phyloP scores from a whole-genome alignment of 2,329 filamentous ascomycete genomes.

The Hypoxylon sp. region DNA sequence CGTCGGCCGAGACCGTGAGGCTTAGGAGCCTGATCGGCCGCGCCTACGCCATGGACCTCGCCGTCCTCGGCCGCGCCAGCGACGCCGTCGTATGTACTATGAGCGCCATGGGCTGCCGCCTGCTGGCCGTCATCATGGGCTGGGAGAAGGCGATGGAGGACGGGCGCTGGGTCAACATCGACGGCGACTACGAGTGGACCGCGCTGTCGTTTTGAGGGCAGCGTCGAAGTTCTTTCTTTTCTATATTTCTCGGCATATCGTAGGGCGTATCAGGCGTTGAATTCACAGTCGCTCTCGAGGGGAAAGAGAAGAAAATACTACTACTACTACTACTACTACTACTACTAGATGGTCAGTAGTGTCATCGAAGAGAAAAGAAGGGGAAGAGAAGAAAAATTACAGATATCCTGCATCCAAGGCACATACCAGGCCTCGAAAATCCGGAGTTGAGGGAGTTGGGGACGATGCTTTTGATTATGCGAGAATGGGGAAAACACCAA shows the following conservation, averaged over 20 bases:
- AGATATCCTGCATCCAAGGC: conserved; percentile 36
- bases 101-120: conserved; percentile 73
- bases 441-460: conserved; percentile 19
- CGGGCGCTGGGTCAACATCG: conserved; percentile 79
- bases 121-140: conserved; percentile 86
- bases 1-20: conserved; percentile 64
- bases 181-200: conserved; percentile 72
- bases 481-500: conserved; percentile 11
- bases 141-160: conserved; percentile 73
- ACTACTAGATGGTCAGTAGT: no score
- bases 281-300: not conserved
- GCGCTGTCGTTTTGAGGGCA: conserved; percentile 46
- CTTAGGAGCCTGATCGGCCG: conserved; percentile 78
- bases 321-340: no score
- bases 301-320: no score
- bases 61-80: conserved; percentile 71
- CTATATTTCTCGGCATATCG: not conserved
- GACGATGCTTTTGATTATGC: not conserved
- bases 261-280: conserved; percentile 31
- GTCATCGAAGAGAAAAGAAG: not conserved
- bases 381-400: no score
- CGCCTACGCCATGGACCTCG: conserved; percentile 83
- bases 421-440: conserved; percentile 31
- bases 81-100: conserved; percentile 81
- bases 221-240: no score